Evolutionary conservation across 1,284 basidiomycete species (phyloP).

Genomic region (Apiotrichum sp.): DNA sequence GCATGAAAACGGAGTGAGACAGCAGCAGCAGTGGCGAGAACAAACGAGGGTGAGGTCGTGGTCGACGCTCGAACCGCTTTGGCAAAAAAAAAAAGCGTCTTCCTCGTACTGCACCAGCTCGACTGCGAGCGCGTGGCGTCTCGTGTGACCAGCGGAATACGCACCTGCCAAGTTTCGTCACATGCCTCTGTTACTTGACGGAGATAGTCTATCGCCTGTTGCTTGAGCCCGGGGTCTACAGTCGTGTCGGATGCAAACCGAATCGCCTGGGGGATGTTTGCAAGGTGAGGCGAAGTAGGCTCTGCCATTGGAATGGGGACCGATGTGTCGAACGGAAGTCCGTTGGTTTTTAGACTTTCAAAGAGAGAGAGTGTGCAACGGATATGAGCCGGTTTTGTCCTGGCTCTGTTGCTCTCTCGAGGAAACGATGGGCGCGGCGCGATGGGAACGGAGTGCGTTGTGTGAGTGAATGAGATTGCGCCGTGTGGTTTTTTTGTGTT

Average conservation of each 20-base stretch:
- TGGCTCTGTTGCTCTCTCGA: too few relatives aligned
- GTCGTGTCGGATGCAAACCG: conserved; percentile 41
- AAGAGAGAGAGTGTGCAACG: too few relatives aligned
- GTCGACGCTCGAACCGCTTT: neutral
- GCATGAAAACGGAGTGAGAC: too few relatives aligned
- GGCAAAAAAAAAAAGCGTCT: neutral
- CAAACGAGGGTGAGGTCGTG: too few relatives aligned
- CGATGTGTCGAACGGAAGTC: neutral
- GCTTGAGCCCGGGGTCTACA: conserved; percentile 37
- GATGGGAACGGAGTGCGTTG: too few relatives aligned
- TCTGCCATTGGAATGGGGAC: conserved; percentile 18
- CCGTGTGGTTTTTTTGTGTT: too few relatives aligned
- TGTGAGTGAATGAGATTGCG: too few relatives aligned
- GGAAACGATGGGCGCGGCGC: too few relatives aligned
- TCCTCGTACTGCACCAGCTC: neutral
- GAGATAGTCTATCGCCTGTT: conserved; percentile 45
- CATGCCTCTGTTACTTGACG: conserved; percentile 43
- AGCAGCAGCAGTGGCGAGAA: too few relatives aligned
- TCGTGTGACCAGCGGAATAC: conserved; percentile 8
- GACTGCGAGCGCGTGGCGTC: too few relatives aligned
- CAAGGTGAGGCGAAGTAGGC: conserved; percentile 36
- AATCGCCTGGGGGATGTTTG: conserved; percentile 46
- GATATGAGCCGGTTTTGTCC: too few relatives aligned
- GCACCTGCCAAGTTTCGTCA: conserved; percentile 48
- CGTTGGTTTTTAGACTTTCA: too few relatives aligned